Evolutionary conservation across 163 green algal genomes (phyloP).

Genomic region (Chlamydomonas reinhardtii): DNA sequence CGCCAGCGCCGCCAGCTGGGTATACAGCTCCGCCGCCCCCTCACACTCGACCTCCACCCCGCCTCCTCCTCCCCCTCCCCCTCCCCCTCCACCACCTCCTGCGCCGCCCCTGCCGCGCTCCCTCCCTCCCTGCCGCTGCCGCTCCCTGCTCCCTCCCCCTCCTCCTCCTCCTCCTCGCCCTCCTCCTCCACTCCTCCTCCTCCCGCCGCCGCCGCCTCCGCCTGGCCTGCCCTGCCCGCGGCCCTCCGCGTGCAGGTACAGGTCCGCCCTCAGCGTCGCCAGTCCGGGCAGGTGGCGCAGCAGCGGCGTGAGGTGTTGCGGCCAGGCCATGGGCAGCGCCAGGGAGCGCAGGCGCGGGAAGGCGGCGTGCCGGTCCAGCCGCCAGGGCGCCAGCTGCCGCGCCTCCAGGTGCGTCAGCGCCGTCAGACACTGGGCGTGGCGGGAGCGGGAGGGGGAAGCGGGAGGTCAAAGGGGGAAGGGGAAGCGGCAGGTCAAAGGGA

Average conservation of each 20-base stretch:
- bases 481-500: not conserved
- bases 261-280: not conserved
- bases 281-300: conserved; percentile 15
- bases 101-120: not conserved
- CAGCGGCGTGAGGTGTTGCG: conserved; percentile 1
- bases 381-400: conserved; percentile 24
- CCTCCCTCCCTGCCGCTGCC: not conserved
- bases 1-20: not conserved
- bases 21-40: conserved; percentile 10
- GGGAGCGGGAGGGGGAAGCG: not conserved
- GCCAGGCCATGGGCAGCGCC: conserved; percentile 30
- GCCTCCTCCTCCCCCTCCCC: not conserved
- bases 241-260: conserved; percentile 20
- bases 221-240: not conserved
- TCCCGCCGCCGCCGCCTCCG: not conserved
- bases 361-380: conserved; percentile 20
- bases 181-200: not conserved
- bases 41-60: not conserved
- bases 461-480: not conserved
- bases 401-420: conserved; percentile 1
- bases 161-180: not conserved
- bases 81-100: not conserved
- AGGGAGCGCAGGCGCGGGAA: conserved; percentile 6
- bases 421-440: not conserved
- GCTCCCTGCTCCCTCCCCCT: not conserved